Evolutionary conservation across 805 yeast species (phyloP).

Genomic region (Metschnikowia drakensbergensis): DNA sequence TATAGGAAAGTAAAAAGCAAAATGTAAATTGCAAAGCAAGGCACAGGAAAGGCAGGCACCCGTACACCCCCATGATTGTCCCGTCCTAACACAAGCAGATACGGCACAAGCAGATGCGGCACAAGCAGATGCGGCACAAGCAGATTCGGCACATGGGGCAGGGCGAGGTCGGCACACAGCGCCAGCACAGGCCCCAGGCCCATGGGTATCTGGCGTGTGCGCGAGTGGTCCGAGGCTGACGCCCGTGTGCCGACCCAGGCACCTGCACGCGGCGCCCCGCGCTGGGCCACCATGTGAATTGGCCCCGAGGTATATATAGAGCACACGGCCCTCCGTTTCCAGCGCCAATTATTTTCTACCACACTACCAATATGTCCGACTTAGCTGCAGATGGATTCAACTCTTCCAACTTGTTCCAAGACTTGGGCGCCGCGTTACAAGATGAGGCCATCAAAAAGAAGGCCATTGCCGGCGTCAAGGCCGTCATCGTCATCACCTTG

Average conservation of each 20-base stretch:
- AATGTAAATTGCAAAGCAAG: too few relatives aligned
- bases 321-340: not conserved
- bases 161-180: too few relatives aligned
- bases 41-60: too few relatives aligned
- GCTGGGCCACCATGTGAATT: slow-evolving; percentile 4
- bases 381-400: slow-evolving; percentile 38
- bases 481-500: slow-evolving; percentile 57
- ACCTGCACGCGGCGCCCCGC: slow-evolving; percentile 3
- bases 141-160: too few relatives aligned
- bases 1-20: too few relatives aligned
- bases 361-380: slow-evolving; percentile 21
- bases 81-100: too few relatives aligned
- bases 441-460: slow-evolving; percentile 34
- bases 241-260: not conserved
- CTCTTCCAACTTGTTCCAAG: slow-evolving; percentile 40
- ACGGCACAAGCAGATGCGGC: too few relatives aligned
- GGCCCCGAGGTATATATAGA: slow-evolving; percentile 1
- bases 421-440: slow-evolving; percentile 36
- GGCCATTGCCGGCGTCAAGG: slow-evolving; percentile 50
- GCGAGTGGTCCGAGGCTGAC: slow-evolving; percentile 1
- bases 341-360: not conserved
- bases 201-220: not conserved
- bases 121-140: too few relatives aligned
- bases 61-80: too few relatives aligned
- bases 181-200: too few relatives aligned